Evolutionary conservation across 2,329 filamentous ascomycete species (phyloP).

Genomic region (Exophiala alcalophila): DNA sequence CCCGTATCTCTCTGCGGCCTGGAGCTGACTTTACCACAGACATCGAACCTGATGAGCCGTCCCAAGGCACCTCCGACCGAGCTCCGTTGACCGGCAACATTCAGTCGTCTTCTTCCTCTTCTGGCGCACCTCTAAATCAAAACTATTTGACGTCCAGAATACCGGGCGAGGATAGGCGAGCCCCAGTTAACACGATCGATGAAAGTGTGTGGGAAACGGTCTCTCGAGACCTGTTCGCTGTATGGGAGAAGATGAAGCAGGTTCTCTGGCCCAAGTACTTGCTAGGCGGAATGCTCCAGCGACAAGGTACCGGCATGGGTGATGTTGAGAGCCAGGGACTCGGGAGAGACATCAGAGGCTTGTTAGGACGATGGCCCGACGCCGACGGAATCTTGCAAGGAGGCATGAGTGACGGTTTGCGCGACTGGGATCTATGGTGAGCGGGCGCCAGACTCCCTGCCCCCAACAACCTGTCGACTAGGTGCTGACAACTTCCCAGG

Average conservation of each 20-base stretch:
- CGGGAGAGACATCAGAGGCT: slow-evolving; percentile 49
- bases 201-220: slow-evolving; percentile 98
- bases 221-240: slow-evolving; percentile 81
- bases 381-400: slow-evolving; percentile 64
- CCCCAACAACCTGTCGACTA: not conserved
- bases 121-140: slow-evolving; percentile 60
- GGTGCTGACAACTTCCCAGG: slow-evolving; percentile 44
- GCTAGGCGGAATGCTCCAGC: slow-evolving; percentile 63
- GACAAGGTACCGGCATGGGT: slow-evolving; percentile 57
- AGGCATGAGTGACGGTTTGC: slow-evolving; percentile 80
- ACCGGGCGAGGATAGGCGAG: slow-evolving; percentile 85
- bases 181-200: slow-evolving; percentile 90
- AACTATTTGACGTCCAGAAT: slow-evolving; percentile 85
- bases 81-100: slow-evolving; percentile 84
- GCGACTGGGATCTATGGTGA: slow-evolving; percentile 94
- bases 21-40: slow-evolving; percentile 70
- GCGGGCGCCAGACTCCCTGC: slow-evolving; percentile 24
- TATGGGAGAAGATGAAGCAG: slow-evolving; percentile 98
- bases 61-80: slow-evolving; percentile 65
- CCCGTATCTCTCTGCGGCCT: slow-evolving; percentile 59
- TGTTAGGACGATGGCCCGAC: slow-evolving; percentile 65
- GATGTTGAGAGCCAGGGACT: slow-evolving; percentile 52
- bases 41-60: slow-evolving; percentile 88
- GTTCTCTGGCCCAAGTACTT: slow-evolving; percentile 95
- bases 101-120: slow-evolving; percentile 57